phyloP scores from a whole-genome alignment of 305 asterid genomes.

The Rubia tinctorum region DNA sequence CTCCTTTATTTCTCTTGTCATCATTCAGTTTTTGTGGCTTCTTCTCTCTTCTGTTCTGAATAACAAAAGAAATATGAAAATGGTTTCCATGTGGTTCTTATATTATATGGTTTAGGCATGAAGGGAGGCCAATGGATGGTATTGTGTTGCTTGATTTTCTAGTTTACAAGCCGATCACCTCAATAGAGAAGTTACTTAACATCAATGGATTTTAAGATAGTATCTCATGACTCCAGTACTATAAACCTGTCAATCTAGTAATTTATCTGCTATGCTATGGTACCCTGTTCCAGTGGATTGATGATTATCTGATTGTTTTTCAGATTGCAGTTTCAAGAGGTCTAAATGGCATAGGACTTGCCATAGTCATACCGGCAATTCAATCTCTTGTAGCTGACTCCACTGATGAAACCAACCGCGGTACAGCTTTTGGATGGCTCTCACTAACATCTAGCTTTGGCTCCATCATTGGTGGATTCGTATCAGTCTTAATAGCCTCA shows the following conservation, averaged over 20 bases:
- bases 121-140: neutral
- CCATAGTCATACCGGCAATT: slow-evolving; percentile 66
- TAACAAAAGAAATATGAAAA: neutral
- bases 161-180: no score
- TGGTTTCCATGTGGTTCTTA: neutral
- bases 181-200: no score
- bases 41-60: neutral
- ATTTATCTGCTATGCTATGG: neutral
- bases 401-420: slow-evolving; percentile 62
- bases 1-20: no score
- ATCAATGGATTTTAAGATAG: no score
- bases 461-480: slow-evolving; percentile 57
- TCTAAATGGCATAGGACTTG: slow-evolving; percentile 69
- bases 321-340: slow-evolving; percentile 65
- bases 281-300: neutral
- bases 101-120: neutral
- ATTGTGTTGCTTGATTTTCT: no score
- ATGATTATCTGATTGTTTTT: neutral
- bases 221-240: no score
- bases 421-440: slow-evolving; percentile 84
- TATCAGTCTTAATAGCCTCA: slow-evolving; percentile 57
- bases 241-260: neutral
- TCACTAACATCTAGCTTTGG: slow-evolving; percentile 59
- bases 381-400: slow-evolving; percentile 76
- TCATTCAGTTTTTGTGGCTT: neutral